Percentiles rank a stretch among this genome's conserved stretches.
These are phyloP conservation scores for Rostrohypoxylon terebratum DNA, from an alignment of 495 filamentous ascomycete species.

Conservation along the genomic window DNA sequence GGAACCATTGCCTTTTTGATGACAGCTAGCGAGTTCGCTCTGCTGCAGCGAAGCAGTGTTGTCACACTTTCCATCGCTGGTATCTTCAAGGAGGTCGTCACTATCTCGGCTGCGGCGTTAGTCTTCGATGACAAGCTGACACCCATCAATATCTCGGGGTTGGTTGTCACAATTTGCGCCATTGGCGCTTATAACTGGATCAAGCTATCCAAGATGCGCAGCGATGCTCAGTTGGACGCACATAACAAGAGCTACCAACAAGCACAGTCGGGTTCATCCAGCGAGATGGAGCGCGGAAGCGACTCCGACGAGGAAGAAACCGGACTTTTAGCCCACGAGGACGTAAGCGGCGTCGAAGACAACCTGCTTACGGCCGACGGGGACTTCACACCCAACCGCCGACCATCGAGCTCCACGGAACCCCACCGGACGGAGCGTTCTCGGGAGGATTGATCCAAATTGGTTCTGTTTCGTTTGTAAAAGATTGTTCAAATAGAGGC, in stretches of 20 bases:
- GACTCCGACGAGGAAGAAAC: conserved; percentile 50
- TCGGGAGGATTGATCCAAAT: conserved; percentile 40
- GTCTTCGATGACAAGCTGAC: conserved; percentile 93
- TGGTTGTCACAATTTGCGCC: conserved; percentile 87
- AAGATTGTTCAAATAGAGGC: conserved; percentile 30
- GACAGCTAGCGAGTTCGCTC: conserved; percentile 95
- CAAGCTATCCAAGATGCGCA: conserved; percentile 89
- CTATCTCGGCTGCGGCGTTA: conserved; percentile 87
- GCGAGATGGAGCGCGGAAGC: conserved; percentile 38
- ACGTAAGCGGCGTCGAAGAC: conserved; percentile 47
- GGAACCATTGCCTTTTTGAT: conserved; percentile 94
- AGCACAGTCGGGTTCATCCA: conserved; percentile 45
- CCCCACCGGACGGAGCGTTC: conserved; percentile 45
- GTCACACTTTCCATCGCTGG: conserved; percentile 97
- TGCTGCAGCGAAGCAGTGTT: conserved; percentile 93
- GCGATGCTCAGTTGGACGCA: conserved; percentile 68
- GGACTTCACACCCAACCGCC: conserved; percentile 48
- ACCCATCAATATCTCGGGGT: conserved; percentile 84
- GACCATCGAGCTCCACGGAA: conserved; percentile 40
- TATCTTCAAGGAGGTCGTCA: conserved; percentile 99
- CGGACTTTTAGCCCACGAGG: conserved; percentile 48
- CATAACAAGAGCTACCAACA: conserved; percentile 49
- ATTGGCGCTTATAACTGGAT: conserved; percentile 95
- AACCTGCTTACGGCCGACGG: conserved; percentile 49
- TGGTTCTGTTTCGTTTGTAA: conserved; percentile 37